Evolutionary conservation across 441 rosid species (phyloP).

Genomic region (Mallotus japonicus): DNA sequence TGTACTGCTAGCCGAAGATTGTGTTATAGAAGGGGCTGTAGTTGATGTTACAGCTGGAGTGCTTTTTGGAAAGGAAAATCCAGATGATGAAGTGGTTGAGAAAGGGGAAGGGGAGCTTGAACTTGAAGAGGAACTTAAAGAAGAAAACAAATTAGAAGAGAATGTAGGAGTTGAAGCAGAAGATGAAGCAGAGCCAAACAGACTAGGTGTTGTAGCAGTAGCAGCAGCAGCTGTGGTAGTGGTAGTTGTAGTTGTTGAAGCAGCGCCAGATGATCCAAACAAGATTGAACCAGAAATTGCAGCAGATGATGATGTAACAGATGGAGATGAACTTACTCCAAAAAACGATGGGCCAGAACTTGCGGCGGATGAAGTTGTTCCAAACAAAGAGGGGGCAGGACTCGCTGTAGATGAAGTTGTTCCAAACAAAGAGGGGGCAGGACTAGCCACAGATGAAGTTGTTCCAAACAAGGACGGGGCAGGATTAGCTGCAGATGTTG

Average conservation of each 20-base stretch:
- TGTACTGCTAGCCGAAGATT: conserved; percentile 36
- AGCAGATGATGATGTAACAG: neutral
- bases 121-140: conserved; percentile 14
- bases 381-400: neutral
- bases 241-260: neutral
- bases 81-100: conserved; percentile 36
- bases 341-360: conserved; percentile 1
- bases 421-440: conserved; percentile 2
- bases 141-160: conserved; percentile 25
- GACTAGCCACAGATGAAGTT: conserved; percentile 23
- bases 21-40: conserved; percentile 28
- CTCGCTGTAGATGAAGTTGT: conserved; percentile 26
- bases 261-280: conserved; percentile 20
- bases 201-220: conserved; percentile 13
- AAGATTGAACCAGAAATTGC: conserved; percentile 17
- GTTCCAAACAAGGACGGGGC: conserved; percentile 20
- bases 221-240: conserved; percentile 7
- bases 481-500: conserved; percentile 30
- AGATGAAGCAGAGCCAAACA: conserved; percentile 25
- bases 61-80: conserved; percentile 37
- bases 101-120: conserved; percentile 29
- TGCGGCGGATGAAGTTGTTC: conserved; percentile 24
- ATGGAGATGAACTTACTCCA: conserved; percentile 24
- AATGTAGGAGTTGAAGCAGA: conserved; percentile 21
- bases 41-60: conserved; percentile 32